Percentiles rank a stretch among this genome's conserved stretches.
Conservation (phyloP, 805 yeast species). For the Lachancea waltii region DNA sequence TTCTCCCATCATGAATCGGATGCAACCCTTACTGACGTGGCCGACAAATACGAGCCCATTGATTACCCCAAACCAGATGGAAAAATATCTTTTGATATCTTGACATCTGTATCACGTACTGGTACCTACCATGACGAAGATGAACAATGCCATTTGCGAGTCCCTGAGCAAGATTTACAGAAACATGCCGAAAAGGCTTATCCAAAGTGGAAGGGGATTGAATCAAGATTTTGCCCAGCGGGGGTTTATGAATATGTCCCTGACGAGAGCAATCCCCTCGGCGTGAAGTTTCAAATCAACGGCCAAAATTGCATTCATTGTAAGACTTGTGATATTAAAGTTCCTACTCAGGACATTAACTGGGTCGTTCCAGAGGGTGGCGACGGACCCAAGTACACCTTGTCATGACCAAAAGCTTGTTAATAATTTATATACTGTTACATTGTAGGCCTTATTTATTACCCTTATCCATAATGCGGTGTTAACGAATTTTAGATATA, state of each 20-base stretch:
- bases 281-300: constrained; percentile 86
- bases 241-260: constrained; percentile 91
- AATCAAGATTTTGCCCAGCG: constrained; percentile 93
- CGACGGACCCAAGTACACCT: constrained; percentile 93
- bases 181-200: constrained; percentile 64
- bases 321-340: constrained; percentile 96
- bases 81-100: constrained; percentile 79
- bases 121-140: constrained; percentile 95
- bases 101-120: constrained; percentile 93
- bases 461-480: neutral
- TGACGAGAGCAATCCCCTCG: constrained; percentile 48
- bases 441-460: neutral
- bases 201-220: constrained; percentile 80
- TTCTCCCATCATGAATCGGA: constrained; percentile 65
- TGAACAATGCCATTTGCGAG: constrained; percentile 80
- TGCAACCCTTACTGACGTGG: constrained; percentile 62
- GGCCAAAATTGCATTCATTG: constrained; percentile 98
- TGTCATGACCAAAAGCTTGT: constrained; percentile 43
- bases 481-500: neutral
- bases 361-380: constrained; percentile 99
- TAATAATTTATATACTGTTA: constrained; percentile 5
- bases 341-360: constrained; percentile 86
- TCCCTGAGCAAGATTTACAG: constrained; percentile 54
- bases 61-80: constrained; percentile 96
- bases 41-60: constrained; percentile 60